Evolutionary conservation across 768 basidiomycete species (phyloP).

Genomic region (Phanerochaete sordida): DNA sequence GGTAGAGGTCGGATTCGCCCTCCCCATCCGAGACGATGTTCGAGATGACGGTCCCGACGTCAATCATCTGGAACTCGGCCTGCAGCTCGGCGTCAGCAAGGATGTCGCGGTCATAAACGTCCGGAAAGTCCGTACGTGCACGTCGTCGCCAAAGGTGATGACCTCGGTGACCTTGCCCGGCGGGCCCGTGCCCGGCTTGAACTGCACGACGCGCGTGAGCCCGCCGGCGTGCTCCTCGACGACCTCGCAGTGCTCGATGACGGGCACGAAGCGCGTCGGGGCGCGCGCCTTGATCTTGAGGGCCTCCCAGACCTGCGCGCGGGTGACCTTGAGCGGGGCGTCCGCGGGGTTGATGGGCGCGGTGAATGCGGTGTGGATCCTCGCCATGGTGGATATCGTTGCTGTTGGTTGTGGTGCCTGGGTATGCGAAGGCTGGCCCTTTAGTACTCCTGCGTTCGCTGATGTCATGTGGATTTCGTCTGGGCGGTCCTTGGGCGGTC

Average conservation of each 20-base stretch:
- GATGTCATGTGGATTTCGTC: too few relatives aligned
- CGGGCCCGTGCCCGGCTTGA: conserved; percentile 10
- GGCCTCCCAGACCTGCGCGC: conserved; percentile 8
- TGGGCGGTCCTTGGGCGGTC: too few relatives aligned
- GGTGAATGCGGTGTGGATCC: neutral
- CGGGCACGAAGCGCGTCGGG: conserved; percentile 4
- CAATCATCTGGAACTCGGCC: conserved; percentile 7
- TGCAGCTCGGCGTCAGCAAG: neutral
- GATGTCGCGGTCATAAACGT: neutral
- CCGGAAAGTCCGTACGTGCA: neutral
- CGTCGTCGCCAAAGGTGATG: neutral
- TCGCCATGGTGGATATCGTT: too few relatives aligned
- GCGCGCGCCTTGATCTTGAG: conserved; percentile 10
- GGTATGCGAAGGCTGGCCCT: neutral
- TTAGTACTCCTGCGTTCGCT: neutral
- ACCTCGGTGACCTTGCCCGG: conserved; percentile 10
- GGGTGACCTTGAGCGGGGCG: neutral
- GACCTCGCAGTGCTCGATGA: conserved; percentile 6
- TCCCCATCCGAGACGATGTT: conserved; percentile 10
- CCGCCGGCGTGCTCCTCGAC: conserved; percentile 1
- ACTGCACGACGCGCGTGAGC: conserved; percentile 9
- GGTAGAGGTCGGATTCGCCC: conserved; percentile 8
- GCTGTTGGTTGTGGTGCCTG: too few relatives aligned
- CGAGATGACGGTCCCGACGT: conserved; percentile 2
- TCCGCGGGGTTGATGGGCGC: conserved; percentile 7